Evolutionary conservation across 2,329 filamentous ascomycete genomes (phyloP).

Genomic region (Paecilomyces niveus): DNA sequence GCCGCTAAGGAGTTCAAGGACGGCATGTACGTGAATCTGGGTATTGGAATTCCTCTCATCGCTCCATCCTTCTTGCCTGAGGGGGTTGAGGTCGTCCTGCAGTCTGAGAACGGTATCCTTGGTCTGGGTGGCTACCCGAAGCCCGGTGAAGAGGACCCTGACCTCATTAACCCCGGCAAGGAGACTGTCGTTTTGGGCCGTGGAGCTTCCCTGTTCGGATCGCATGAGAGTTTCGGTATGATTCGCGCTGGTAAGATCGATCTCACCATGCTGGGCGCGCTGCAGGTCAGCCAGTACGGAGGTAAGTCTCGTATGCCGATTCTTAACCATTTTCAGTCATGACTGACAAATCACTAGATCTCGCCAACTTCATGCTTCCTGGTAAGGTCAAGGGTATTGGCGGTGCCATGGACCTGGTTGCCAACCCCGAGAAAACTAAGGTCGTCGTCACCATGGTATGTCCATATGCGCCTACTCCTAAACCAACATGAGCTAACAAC

Average conservation of each 20-base stretch:
- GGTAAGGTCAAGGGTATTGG: slow-evolving; percentile 79
- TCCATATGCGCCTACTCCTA: neutral
- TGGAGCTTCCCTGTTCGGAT: slow-evolving; percentile 71
- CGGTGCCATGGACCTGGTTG: slow-evolving; percentile 62
- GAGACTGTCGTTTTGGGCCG: slow-evolving; percentile 75
- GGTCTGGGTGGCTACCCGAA: slow-evolving; percentile 74
- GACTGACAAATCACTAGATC: slow-evolving; percentile 41
- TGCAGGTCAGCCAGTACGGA: slow-evolving; percentile 71
- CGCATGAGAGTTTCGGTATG: slow-evolving; percentile 78
- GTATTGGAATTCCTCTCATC: slow-evolving; percentile 77
- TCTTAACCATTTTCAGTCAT: neutral
- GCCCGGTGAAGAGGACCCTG: slow-evolving; percentile 62
- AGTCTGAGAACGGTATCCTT: slow-evolving; percentile 79
- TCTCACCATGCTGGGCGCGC: slow-evolving; percentile 73
- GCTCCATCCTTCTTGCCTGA: slow-evolving; percentile 67
- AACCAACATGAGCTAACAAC: slow-evolving; percentile 1
- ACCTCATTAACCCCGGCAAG: slow-evolving; percentile 82
- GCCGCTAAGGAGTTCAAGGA: slow-evolving; percentile 68
- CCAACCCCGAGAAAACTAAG: slow-evolving; percentile 60
- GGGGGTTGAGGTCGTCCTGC: slow-evolving; percentile 68
- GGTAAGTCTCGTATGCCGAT: slow-evolving; percentile 11
- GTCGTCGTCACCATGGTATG: slow-evolving; percentile 58
- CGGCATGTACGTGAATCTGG: slow-evolving; percentile 51
- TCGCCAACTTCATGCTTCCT: slow-evolving; percentile 87
- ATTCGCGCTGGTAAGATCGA: slow-evolving; percentile 79